A percentile compares a stretch with the other conserved stretches of the same genome.
Conservation (phyloP, 164 flowering plant genomes). For the Stephania japonica region DNA sequence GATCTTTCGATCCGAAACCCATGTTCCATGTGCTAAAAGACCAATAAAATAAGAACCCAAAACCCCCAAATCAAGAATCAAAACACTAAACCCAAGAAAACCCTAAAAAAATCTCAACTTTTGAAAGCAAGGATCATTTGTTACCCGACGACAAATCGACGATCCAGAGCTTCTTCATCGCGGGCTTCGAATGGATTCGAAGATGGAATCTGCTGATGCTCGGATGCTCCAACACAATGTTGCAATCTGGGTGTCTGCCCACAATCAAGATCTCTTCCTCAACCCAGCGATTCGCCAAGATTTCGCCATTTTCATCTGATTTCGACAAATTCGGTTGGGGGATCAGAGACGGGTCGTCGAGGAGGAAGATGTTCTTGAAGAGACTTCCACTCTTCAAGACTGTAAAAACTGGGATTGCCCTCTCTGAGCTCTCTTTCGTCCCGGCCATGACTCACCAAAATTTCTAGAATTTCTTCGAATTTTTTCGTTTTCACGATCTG, state of each 20-base stretch:
- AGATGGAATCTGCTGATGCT: slow-evolving; percentile 95
- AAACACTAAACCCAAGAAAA: background rate
- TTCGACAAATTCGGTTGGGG: slow-evolving; percentile 3
- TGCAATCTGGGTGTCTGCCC: slow-evolving; percentile 92
- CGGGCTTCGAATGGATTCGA: slow-evolving; percentile 47
- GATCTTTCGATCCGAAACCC: slow-evolving; percentile 68
- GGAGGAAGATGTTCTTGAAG: slow-evolving; percentile 78
- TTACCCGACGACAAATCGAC: slow-evolving; percentile 79
- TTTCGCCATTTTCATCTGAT: background rate
- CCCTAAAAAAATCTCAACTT: background rate
- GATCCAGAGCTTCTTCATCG: slow-evolving; percentile 42
- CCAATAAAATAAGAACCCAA: background rate
- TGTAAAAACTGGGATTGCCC: slow-evolving; percentile 62
- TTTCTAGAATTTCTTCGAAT: background rate
- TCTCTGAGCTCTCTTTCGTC: slow-evolving; percentile 8
- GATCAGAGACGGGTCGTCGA: slow-evolving; percentile 33
- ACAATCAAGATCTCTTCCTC: slow-evolving; percentile 39
- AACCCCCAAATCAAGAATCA: slow-evolving; percentile 1
- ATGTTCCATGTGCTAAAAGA: slow-evolving; percentile 77
- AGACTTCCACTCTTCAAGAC: slow-evolving; percentile 69
- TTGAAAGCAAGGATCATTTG: background rate
- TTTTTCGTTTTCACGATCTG: too few species aligned
- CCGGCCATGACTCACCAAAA: slow-evolving; percentile 17
- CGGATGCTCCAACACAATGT: slow-evolving; percentile 75
- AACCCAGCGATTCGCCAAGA: background rate